Percentiles rank a stretch among this genome's conserved stretches.
Evolutionary conservation across 805 yeast genomes (phyloP).

Genomic region (Candida saitoana): DNA sequence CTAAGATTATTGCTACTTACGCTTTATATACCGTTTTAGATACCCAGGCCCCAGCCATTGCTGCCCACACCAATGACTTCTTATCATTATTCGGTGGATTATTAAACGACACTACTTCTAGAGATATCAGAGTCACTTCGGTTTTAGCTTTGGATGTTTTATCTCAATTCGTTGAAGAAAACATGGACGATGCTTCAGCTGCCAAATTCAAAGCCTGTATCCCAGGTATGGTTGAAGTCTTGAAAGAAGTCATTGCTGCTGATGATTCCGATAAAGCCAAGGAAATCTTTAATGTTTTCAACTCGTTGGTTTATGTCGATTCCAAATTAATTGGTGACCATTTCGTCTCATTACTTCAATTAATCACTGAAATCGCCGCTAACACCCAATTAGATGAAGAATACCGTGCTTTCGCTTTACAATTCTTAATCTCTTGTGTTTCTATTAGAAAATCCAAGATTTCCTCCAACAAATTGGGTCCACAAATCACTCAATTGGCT

Average conservation of each 20-base stretch:
- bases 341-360: constrained; percentile 61
- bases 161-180: constrained; percentile 63
- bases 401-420: constrained; percentile 75
- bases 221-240: constrained; percentile 77
- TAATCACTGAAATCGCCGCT: constrained; percentile 72
- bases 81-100: constrained; percentile 67
- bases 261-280: constrained; percentile 71
- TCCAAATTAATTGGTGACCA: constrained; percentile 74
- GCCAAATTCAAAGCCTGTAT: constrained; percentile 60
- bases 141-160: constrained; percentile 75
- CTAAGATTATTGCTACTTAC: constrained; percentile 81
- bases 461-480: constrained; percentile 77
- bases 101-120: constrained; percentile 56
- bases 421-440: constrained; percentile 74
- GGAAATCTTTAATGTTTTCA: constrained; percentile 79
- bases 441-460: constrained; percentile 79
- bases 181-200: constrained; percentile 40
- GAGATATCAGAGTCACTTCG: constrained; percentile 76
- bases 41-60: constrained; percentile 55
- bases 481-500: constrained; percentile 68
- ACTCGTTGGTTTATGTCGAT: constrained; percentile 72
- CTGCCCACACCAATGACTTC: constrained; percentile 59
- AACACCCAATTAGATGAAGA: constrained; percentile 71
- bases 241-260: constrained; percentile 65
- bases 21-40: constrained; percentile 76